Evolutionary conservation across 345 rosid genomes (phyloP), one percentile per base, ranked within the genome.

Genomic region (Lepidium sativum): DNA sequence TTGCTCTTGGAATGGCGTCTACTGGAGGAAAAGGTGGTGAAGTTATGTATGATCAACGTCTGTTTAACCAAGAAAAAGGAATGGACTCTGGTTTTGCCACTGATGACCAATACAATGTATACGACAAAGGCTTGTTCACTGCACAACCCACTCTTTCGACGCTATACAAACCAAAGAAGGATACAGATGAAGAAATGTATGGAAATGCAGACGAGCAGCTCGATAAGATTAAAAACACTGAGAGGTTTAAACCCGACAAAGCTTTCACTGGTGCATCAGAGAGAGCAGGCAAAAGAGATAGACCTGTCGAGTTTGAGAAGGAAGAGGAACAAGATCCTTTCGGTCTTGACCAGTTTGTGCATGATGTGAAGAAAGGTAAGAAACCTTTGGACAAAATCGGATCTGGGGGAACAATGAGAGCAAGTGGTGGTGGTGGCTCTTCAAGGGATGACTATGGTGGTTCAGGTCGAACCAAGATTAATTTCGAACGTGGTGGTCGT

Each of bases 1-100:
- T 91, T 45, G 99, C 97, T 56, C 91, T 91, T 33, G 96, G 96
- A 51, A 91, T 90, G 99, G 99, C 97, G n/a, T 79, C 92, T 38
- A 72, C 91, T 1, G 99, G 97, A 45, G 80, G 78, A 8, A 82
- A 81, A 80, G 96, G 89, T 3, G 97, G 97, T 31, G 99, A 94
- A 72, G 96, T 94, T 68, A 85, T 84, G 88, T 91, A 91, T 45
- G 99, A 94, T 31, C 92, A 88, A 45, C 73, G 99, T 45, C 74
- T 94, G 70, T 94, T 94, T 69, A 90, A 91, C 82, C 99, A 94
- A 54, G 96, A 91, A 69, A 94, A 94, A 74, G 99, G 99, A 53
- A 90, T 91, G 99, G 96, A 80, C 63, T 94, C 97, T 16, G 99
- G 99, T 23, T 94, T 94, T 63, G 86, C 86, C 17, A 77, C 91